Percentiles rank a stretch among this genome's conserved stretches.
phyloP scores from a whole-genome alignment of 768 basidiomycete species.

The Pulveroboletus sp. region DNA sequence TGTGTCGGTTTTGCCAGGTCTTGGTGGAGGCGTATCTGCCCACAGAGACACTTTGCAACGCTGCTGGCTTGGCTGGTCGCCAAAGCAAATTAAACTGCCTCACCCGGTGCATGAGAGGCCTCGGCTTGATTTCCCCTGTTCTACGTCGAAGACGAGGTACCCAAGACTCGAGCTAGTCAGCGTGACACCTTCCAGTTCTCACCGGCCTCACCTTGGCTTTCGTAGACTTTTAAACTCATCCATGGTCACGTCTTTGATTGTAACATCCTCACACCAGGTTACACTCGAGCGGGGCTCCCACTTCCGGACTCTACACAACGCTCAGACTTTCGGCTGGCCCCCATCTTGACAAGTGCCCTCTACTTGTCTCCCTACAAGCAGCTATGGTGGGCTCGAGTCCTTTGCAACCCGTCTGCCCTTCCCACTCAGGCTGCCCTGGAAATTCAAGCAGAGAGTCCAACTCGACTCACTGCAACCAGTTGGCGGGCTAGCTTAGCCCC shows the following conservation, averaged over 20 bases:
- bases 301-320: constrained; percentile 31
- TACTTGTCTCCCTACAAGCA: constrained; percentile 42
- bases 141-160: no score
- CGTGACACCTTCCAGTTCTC: not conserved
- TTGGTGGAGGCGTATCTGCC: constrained; percentile 15
- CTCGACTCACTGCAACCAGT: constrained; percentile 46
- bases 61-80: constrained; percentile 3
- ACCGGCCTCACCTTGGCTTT: not conserved
- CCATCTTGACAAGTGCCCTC: constrained; percentile 37
- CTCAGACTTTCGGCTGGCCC: constrained; percentile 47
- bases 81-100: constrained; percentile 5
- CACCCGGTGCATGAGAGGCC: not conserved
- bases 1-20: constrained; percentile 5
- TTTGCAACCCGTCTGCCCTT: constrained; percentile 37
- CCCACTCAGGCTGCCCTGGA: constrained; percentile 41
- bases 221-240: not conserved
- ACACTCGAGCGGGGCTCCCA: constrained; percentile 17
- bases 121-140: no score
- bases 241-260: constrained; percentile 8
- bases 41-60: not conserved
- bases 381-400: constrained; percentile 46
- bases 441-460: constrained; percentile 43
- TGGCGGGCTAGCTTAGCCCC: constrained; percentile 50
- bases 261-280: constrained; percentile 22
- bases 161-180: not conserved